Conservation (phyloP, 2,329 filamentous ascomycete genomes). For the Pyrenochaeta sp. region DNA sequence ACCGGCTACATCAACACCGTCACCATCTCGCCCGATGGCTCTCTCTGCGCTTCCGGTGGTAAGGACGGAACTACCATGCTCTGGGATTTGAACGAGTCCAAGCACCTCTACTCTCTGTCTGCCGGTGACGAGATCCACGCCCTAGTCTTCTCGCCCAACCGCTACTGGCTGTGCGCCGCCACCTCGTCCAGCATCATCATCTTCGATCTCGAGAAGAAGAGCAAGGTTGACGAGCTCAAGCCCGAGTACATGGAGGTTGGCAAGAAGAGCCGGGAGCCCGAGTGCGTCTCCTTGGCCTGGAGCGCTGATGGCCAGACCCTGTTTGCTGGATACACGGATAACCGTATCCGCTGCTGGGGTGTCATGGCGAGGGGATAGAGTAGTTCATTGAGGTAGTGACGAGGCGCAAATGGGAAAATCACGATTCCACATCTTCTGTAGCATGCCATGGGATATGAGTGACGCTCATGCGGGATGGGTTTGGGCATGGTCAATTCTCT, state of each 20-base stretch:
- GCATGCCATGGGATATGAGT: slow-evolving; percentile 50
- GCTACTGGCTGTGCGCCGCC: slow-evolving; percentile 99
- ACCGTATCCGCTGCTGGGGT: slow-evolving; percentile 68
- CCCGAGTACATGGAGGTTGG: slow-evolving; percentile 94
- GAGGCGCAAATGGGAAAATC: slow-evolving; percentile 46
- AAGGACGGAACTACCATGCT: slow-evolving; percentile 99
- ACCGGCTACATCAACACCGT: slow-evolving; percentile 99
- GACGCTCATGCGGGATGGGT: slow-evolving; percentile 46
- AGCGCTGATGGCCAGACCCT: slow-evolving; percentile 98
- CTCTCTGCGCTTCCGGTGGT: slow-evolving; percentile 97
- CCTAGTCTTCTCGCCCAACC: slow-evolving; percentile 99
- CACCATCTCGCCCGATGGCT: slow-evolving; percentile 99
- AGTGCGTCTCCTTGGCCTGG: slow-evolving; percentile 98
- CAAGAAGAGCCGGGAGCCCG: slow-evolving; percentile 99
- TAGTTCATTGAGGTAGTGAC: slow-evolving; percentile 35
- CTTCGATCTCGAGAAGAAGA: slow-evolving; percentile 99
- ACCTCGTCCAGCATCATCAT: slow-evolving; percentile 99
- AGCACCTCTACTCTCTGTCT: slow-evolving; percentile 99
- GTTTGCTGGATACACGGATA: slow-evolving; percentile 99
- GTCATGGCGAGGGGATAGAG: slow-evolving; percentile 53
- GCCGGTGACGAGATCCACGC: slow-evolving; percentile 99
- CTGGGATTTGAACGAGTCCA: slow-evolving; percentile 99
- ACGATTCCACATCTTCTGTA: slow-evolving; percentile 51
- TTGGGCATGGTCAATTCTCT: slow-evolving; percentile 45
- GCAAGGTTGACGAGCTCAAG: slow-evolving; percentile 99